phyloP scores from a whole-genome alignment of 768 basidiomycete genomes.

The Sporobolomyces phaffii region DNA sequence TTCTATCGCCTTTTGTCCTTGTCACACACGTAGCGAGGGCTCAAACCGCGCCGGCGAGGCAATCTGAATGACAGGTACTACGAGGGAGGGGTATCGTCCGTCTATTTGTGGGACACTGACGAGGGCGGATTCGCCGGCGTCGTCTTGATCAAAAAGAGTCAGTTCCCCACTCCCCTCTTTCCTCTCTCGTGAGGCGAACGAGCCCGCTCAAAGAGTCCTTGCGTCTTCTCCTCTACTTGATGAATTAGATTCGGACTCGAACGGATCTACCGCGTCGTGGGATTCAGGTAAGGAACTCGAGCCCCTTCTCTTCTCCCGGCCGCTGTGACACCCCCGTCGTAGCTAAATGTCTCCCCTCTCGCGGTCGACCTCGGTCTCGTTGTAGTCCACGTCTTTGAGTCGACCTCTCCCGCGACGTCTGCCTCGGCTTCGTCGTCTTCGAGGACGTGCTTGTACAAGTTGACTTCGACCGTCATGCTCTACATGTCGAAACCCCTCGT shows the following conservation, averaged over 20 bases:
- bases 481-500: constrained; percentile 56
- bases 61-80: no score
- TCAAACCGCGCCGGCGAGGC: no score
- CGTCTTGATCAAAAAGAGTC: constrained; percentile 90
- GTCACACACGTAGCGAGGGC: no score
- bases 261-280: constrained; percentile 79
- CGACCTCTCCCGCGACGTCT: constrained; percentile 40
- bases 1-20: not conserved
- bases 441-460: constrained; percentile 91
- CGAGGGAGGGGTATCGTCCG: constrained; percentile 94
- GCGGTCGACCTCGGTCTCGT: no score
- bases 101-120: constrained; percentile 96
- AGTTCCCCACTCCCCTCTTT: constrained; percentile 35
- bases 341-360: not conserved
- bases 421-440: constrained; percentile 59
- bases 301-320: not conserved
- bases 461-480: constrained; percentile 95
- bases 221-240: not conserved
- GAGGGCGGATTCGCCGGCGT: constrained; percentile 91
- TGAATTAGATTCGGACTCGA: constrained; percentile 13
- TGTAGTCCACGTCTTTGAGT: constrained; percentile 98
- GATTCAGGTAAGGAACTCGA: constrained; percentile 59
- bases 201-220: not conserved
- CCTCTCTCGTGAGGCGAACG: no score
- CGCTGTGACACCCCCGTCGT: not conserved